Evolutionary conservation across 495 filamentous ascomycete species (phyloP).

Genomic region (Eremomyces bilateralis): DNA sequence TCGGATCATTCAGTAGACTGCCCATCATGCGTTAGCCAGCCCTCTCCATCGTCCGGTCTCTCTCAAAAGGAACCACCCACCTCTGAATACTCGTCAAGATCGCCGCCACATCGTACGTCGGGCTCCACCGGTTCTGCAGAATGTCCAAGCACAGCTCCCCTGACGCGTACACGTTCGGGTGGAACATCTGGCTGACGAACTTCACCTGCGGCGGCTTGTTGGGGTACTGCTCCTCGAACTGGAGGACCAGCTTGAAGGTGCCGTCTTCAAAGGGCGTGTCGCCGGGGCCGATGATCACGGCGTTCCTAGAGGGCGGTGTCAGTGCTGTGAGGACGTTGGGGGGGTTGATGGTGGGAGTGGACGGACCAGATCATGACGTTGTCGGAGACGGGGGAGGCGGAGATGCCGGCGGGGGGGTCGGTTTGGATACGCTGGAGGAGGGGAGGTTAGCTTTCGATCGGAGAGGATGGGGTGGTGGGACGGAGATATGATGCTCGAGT

Average conservation of each 20-base stretch:
- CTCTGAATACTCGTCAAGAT: constrained; percentile 96
- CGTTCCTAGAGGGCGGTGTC: constrained; percentile 44
- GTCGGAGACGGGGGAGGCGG: constrained; percentile 86
- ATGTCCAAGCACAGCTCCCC: constrained; percentile 95
- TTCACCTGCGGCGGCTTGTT: constrained; percentile 97
- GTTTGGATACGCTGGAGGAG: constrained; percentile 82
- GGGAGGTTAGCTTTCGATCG: background rate
- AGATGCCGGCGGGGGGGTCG: constrained; percentile 91
- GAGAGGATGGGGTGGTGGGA: background rate
- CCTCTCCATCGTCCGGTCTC: background rate
- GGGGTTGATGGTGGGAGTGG: constrained; percentile 4
- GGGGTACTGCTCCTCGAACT: constrained; percentile 95
- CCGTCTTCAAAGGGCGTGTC: constrained; percentile 98
- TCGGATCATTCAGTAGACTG: constrained; percentile 94
- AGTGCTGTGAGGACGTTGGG: background rate
- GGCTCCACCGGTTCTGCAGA: constrained; percentile 94
- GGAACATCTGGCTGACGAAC: constrained; percentile 98
- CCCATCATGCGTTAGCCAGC: background rate
- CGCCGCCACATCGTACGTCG: constrained; percentile 93
- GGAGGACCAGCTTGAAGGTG: constrained; percentile 94
- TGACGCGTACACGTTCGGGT: constrained; percentile 93
- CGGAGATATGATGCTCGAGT: constrained; percentile 3
- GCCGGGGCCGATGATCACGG: constrained; percentile 92
- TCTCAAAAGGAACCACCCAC: constrained; percentile 21
- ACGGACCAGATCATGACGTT: constrained; percentile 98